Base-by-base conservation (phyloP, 257 asterid genomes). In the Salvia miltiorrhiza region DNA sequence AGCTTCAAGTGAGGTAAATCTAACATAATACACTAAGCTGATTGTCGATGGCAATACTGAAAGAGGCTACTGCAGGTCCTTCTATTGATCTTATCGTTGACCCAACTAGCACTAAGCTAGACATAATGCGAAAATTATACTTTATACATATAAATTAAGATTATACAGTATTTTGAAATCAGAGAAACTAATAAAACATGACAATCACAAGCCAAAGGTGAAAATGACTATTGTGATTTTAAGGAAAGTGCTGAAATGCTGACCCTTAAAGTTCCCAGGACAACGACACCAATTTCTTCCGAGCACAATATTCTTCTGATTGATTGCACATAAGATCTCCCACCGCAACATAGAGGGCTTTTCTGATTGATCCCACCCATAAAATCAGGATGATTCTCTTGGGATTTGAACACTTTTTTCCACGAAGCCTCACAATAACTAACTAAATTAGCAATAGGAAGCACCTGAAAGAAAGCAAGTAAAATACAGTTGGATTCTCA, bases 231-330 rank as follows among this genome's bases (percentile, higher is more conserved):
- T 39, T 6, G 30, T 20, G 35, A 61, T 67, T 45, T 30, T 20
- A 28, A 52, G 58, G 24, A 58, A 21, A 75, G 56, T 62, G 62
- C 63, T 60, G 66, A 12, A 54, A 32, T 62, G 69, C 73, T 26
- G 70, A 92, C 98, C 97, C 85, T 86, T 45, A 89, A 47, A 55
- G 77, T 74, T 77, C 99, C 99, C 67, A 93, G 73, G 71, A 85
- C 84, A 63, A 77, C 61, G 78, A 90, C 76, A 54, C 93, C 93
- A 69, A 77, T 82, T 69, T 85, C 93, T 60, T 80, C 84, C 64
- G 89, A 73, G 64, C 19, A 73, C 73, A 82, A 59, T 57, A 73
- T 63, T 80, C 75, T 83, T 81, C 76, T 80, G n/a, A 72, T 75
- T 14, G 86, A 63, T 68, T 74, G 88, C 59, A 39, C 37, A 75